phyloP scores from a whole-genome alignment of 1,139 yeast species.

The Oligophagozyma castellii region DNA sequence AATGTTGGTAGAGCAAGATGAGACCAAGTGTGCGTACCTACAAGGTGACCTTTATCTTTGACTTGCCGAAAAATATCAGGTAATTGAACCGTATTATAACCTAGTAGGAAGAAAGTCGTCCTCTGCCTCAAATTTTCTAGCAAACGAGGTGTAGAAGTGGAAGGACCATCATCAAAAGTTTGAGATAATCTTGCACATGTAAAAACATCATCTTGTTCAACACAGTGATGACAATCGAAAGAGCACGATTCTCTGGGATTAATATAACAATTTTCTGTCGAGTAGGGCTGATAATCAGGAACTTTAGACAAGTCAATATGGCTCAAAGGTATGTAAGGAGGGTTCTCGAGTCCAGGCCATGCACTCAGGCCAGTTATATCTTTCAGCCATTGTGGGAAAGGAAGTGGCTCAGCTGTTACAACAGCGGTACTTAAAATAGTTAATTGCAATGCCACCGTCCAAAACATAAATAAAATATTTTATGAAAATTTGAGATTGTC shows the following conservation, averaged over 20 bases:
- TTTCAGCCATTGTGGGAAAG: conserved; percentile 69
- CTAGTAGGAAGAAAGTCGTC: conserved; percentile 76
- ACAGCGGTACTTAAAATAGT: neutral
- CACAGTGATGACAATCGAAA: conserved; percentile 76
- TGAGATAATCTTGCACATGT: conserved; percentile 68
- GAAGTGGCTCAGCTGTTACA: conserved; percentile 17
- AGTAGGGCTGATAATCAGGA: conserved; percentile 37
- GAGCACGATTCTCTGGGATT: conserved; percentile 48
- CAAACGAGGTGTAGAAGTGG: conserved; percentile 50
- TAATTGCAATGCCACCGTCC: too few species aligned
- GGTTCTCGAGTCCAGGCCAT: conserved; percentile 71
- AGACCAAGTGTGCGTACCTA: conserved; percentile 90
- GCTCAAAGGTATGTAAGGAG: conserved; percentile 76
- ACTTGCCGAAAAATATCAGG: conserved; percentile 60
- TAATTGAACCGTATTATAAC: conserved; percentile 59
- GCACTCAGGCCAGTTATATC: conserved; percentile 55
- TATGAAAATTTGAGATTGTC: too few species aligned
- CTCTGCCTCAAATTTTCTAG: conserved; percentile 38
- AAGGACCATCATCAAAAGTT: conserved; percentile 93
- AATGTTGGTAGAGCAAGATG: conserved; percentile 73
- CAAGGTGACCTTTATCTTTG: conserved; percentile 51
- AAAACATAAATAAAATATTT: too few species aligned
- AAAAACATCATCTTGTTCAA: conserved; percentile 57
- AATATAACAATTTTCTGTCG: conserved; percentile 45
- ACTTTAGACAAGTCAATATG: conserved; percentile 45